Base-by-base conservation (phyloP, 768 basidiomycete genomes). In the Trametes sanguinea region DNA sequence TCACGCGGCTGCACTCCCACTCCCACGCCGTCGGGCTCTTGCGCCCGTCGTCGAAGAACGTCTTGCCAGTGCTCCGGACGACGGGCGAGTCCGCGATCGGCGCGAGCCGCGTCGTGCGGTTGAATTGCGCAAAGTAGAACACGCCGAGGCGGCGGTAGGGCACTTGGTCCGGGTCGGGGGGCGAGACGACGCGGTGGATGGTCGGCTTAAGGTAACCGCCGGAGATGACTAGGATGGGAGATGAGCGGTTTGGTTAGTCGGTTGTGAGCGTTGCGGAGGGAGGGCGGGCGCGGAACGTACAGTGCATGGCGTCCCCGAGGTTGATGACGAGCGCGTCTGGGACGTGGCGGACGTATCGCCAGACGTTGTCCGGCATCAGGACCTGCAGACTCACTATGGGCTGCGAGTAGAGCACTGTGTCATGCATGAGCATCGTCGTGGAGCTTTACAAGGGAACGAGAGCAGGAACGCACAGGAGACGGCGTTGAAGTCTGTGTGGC, bases 301-400 rank as follows among this genome's bases (percentile, higher is more conserved):
- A 59, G 57, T 59, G 57, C 57, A 59, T 59, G 33, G 57, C 57
- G 50, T 59, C 57, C 33, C 57, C 57, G 43, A 59, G 57, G 57
- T 59, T 59, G 57, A 59, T 59, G 42, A 59, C 57, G 50, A 59
- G 57, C 57, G 57, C 57, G 50, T 59, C 57, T 30, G 57, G 57
- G 30, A 59, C 57, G 42, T 59, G 57, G 32, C 57, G 57, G 30
- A 59, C 57, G 50, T 45, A 59, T 10, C 57, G 57, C 57, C 57
- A 59, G 32, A 51, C 57, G 17, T 51, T 51, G 57, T 59, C 57
- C n/a, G 57, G 57, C 57, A 59, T 59, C 8, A 59, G 42, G 8
- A 59, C 57, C 17, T 59, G 57, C 57, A 59, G 17, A 42, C 57
- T 59, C n/a, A 59, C 57, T 40, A 59, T 59, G n/a, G 57, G 57